These are phyloP conservation scores for Leucaena leucocephala DNA, from an alignment of 306 rosid species.

Conservation along the genomic window DNA sequence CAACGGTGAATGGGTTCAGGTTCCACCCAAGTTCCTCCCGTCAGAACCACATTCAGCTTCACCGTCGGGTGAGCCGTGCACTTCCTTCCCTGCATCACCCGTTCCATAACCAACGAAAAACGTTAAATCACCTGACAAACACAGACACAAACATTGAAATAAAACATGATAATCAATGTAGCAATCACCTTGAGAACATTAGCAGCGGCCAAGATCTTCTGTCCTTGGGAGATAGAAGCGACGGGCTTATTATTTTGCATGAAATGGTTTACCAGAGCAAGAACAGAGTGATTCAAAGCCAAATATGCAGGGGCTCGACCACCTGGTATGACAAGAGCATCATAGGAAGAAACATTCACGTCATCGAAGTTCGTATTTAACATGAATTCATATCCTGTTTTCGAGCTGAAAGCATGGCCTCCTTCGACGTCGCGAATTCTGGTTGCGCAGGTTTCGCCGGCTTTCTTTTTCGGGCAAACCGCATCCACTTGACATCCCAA, in stretches of 20 bases:
- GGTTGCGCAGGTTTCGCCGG: conserved; percentile 77
- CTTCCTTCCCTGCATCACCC: conserved; percentile 66
- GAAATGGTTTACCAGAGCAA: conserved; percentile 47
- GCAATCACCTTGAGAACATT: conserved; percentile 72
- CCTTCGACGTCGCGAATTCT: conserved; percentile 95
- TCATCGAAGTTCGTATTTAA: conserved; percentile 65
- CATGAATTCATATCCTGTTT: conserved; percentile 72
- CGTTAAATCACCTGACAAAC: not conserved
- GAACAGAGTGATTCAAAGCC: conserved; percentile 43
- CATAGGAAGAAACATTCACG: conserved; percentile 53
- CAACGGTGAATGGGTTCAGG: conserved; percentile 84
- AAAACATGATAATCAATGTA: too few species aligned
- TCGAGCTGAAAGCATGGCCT: conserved; percentile 82
- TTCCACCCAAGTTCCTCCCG: conserved; percentile 86
- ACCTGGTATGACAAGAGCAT: conserved; percentile 59
- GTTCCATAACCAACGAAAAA: not conserved
- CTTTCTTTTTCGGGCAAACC: conserved; percentile 77
- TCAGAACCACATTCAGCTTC: conserved; percentile 68
- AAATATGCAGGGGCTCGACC: conserved; percentile 51
- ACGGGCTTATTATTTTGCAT: conserved; percentile 50
- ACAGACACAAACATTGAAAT: not conserved
- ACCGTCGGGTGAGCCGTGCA: conserved; percentile 90
- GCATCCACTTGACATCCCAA: conserved; percentile 87
- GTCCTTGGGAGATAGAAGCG: conserved; percentile 63
- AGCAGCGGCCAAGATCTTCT: conserved; percentile 84